These are phyloP conservation scores for Bipolaris zeicola DNA, from an alignment of 2,329 filamentous ascomycete species.

Conservation along the genomic window DNA sequence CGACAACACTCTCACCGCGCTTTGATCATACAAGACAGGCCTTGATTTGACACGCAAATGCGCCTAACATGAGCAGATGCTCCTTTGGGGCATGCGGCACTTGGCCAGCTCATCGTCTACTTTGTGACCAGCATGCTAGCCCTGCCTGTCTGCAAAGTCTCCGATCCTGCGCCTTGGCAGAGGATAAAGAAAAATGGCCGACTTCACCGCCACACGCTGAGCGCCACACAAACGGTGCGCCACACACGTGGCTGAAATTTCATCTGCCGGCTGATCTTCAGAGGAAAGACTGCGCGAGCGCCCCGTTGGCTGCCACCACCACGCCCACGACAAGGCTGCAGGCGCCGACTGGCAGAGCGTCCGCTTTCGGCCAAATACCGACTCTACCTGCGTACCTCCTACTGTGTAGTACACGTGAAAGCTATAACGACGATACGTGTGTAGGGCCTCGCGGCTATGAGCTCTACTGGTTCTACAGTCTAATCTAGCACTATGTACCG, in stretches of 20 bases:
- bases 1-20: constrained; percentile 22
- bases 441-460: too few species aligned
- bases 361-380: neutral
- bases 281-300: constrained; percentile 3
- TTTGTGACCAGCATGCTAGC: neutral
- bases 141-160: neutral
- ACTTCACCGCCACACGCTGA: neutral
- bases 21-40: constrained; percentile 13
- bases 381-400: too few species aligned
- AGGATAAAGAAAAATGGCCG: neutral
- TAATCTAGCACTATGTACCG: too few species aligned
- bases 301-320: neutral
- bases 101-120: constrained; percentile 7
- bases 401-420: too few species aligned
- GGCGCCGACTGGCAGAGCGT: neutral
- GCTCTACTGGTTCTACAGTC: too few species aligned
- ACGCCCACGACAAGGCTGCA: constrained; percentile 3
- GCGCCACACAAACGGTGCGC: neutral
- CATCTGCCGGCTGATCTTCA: constrained; percentile 15
- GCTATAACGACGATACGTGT: too few species aligned
- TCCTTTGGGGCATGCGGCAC: neutral
- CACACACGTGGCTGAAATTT: neutral
- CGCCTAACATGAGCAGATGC: constrained; percentile 14
- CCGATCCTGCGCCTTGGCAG: neutral
- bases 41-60: constrained; percentile 7